A percentile compares a stretch with the other conserved stretches of the same genome.
Evolutionary conservation across 2,329 filamentous ascomycete species (phyloP).

Genomic region (Neofusicoccum cordaticola): DNA sequence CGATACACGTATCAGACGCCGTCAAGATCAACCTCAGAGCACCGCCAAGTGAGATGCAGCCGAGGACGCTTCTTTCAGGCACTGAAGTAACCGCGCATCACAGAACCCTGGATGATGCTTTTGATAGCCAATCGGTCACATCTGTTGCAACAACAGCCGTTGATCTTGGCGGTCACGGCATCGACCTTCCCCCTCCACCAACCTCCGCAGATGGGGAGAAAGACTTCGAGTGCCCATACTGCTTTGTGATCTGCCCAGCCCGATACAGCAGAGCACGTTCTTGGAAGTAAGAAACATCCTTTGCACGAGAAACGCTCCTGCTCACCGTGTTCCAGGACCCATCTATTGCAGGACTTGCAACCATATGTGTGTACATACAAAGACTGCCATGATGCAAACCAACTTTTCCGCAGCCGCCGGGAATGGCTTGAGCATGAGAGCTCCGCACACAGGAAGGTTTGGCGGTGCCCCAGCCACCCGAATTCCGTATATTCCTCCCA

Average conservation of each 20-base stretch:
- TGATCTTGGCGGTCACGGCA: constrained; percentile 32
- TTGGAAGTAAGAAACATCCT: constrained; percentile 24
- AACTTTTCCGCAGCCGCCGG: constrained; percentile 35
- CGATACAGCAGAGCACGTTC: constrained; percentile 32
- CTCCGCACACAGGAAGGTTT: constrained; percentile 33
- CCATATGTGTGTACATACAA: constrained; percentile 37
- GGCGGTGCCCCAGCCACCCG: constrained; percentile 36
- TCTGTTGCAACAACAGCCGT: constrained; percentile 36
- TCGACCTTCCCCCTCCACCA: constrained; percentile 34
- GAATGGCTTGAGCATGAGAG: constrained; percentile 38
- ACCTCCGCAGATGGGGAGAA: constrained; percentile 30
- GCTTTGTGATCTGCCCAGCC: constrained; percentile 39
- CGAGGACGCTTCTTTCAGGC: constrained; percentile 34
- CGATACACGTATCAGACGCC: background rate
- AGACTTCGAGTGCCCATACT: constrained; percentile 40
- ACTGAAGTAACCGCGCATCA: constrained; percentile 38
- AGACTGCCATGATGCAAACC: constrained; percentile 28
- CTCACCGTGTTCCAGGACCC: constrained; percentile 22
- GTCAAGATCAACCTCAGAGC: constrained; percentile 16
- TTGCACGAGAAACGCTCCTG: background rate
- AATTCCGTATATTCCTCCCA: constrained; percentile 28
- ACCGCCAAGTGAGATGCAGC: constrained; percentile 31
- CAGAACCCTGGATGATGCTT: constrained; percentile 35
- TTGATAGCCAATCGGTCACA: constrained; percentile 35
- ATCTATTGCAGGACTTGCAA: constrained; percentile 37